These are phyloP conservation scores for Ceriops tagal DNA, from an alignment of 345 rosid species.

Conservation along the genomic window DNA sequence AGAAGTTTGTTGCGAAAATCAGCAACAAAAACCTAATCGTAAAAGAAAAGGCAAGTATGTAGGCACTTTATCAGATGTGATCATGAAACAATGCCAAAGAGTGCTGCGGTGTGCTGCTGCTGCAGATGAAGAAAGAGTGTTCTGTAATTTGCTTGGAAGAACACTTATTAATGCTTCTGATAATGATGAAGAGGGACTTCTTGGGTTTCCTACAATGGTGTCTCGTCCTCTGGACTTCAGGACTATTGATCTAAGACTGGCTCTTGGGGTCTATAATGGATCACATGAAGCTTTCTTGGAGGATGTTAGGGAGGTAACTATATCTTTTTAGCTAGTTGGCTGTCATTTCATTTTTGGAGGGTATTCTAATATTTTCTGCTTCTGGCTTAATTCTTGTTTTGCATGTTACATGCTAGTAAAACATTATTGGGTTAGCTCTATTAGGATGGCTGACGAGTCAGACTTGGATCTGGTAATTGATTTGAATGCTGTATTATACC, in stretches of 20 bases:
- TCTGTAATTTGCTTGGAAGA: constrained; percentile 41
- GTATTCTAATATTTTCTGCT: neutral
- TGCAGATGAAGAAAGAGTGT: constrained; percentile 32
- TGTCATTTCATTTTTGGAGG: neutral
- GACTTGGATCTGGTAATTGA: neutral
- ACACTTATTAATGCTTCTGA: constrained; percentile 32
- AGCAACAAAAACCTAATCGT: constrained; percentile 25
- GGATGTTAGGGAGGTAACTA: constrained; percentile 41
- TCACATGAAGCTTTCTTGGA: constrained; percentile 42
- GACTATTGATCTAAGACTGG: constrained; percentile 34
- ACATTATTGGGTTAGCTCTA: neutral
- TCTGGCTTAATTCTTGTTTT: neutral
- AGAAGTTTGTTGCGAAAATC: constrained; percentile 24
- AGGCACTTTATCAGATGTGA: constrained; percentile 27
- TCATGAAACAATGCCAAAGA: constrained; percentile 34
- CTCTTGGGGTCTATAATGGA: constrained; percentile 36
- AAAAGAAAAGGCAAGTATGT: constrained; percentile 22
- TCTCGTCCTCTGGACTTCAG: constrained; percentile 39
- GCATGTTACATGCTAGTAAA: neutral
- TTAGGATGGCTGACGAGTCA: neutral
- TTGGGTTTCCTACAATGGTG: constrained; percentile 34
- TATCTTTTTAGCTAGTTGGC: neutral
- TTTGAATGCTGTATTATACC: neutral
- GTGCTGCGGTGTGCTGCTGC: constrained; percentile 32
- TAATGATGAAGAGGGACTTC: constrained; percentile 32